Evolutionary conservation across 2,329 filamentous ascomycete species (phyloP), one percentile per base, ranked within the genome.

Genomic region (Colletotrichum cereale): DNA sequence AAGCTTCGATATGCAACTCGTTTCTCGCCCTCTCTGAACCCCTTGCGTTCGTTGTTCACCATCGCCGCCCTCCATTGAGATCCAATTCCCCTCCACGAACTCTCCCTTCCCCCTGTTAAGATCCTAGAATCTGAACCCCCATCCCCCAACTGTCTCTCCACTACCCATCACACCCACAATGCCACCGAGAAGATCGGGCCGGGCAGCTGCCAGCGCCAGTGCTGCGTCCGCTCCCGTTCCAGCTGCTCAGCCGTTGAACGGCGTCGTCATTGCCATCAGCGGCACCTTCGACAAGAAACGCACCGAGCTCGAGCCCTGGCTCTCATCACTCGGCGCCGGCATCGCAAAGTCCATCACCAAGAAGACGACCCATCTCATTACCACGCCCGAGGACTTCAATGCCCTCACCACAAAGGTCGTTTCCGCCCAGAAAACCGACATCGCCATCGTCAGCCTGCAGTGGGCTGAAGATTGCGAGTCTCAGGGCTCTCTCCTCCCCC

Each of bases 391-490:
- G 11, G 89, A 91, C 72, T 87, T 83, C 73, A 79, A 85, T 10
- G 86, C 84, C 55, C 79, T 79, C 0, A 85, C 85, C 0, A 77
- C 81, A 53, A 91, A 91, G 76, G 86, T 88, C 74, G 82, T 82
- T 75, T 79, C 86, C 21, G 87, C 85, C 5, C 78, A 82, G 12
- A 75, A 82, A 16, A 82, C 85, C 42, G 82, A 78, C 26, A 80
- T 92, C 16, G 84, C 84, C 3, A 84, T 93, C 56, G 86, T 94
- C 34, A 84, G 80, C 12, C 78, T 91, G 0, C 80, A 87, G 18
- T 94, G 92, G 92, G 80, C 91, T n/a, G 73, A 87, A 2, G 86
- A 90, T n/a, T 90, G 86, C 29, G 80, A 87, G 47, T 73, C 81
- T 18, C 78, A 81, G 21, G 82, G 82, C 56, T 77, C 80, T 14